Conservation (phyloP, 192 early-diverging fungal species). For the Linnemannia schmuckeri region DNA sequence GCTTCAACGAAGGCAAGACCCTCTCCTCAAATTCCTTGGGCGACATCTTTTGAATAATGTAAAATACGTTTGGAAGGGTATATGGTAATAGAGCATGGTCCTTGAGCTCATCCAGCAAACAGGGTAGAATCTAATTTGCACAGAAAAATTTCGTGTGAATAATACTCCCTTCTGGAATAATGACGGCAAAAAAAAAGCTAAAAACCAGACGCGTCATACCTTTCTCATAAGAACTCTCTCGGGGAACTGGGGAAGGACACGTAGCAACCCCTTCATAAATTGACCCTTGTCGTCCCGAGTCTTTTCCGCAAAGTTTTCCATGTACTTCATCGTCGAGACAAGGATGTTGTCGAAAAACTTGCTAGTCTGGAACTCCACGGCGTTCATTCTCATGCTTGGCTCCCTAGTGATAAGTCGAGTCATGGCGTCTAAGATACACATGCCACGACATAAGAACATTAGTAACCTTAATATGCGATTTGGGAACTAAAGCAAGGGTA, state of each 20-base stretch:
- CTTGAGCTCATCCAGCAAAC: constrained; percentile 78
- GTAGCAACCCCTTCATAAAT: constrained; percentile 82
- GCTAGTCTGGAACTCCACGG: constrained; percentile 73
- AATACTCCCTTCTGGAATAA: neutral
- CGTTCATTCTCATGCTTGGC: constrained; percentile 69
- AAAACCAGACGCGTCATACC: constrained; percentile 43
- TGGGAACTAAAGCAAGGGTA: neutral
- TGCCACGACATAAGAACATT: neutral
- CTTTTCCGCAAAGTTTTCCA: constrained; percentile 87
- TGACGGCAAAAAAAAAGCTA: neutral
- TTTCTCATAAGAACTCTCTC: constrained; percentile 76
- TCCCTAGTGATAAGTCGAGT: constrained; percentile 65
- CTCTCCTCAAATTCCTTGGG: constrained; percentile 71
- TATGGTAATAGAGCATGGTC: constrained; percentile 80
- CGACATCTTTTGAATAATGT: constrained; percentile 71
- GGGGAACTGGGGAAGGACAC: constrained; percentile 80
- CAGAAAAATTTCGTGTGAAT: neutral
- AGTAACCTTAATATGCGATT: neutral
- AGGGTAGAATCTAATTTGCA: constrained; percentile 72
- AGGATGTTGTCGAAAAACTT: constrained; percentile 86
- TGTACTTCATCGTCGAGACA: constrained; percentile 82
- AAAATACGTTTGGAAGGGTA: constrained; percentile 83
- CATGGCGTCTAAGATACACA: constrained; percentile 56
- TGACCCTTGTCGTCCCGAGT: constrained; percentile 79
- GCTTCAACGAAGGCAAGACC: constrained; percentile 74